Evolutionary conservation across 2,329 filamentous ascomycete genomes (phyloP).

Genomic region (Ophiostoma sp.): DNA sequence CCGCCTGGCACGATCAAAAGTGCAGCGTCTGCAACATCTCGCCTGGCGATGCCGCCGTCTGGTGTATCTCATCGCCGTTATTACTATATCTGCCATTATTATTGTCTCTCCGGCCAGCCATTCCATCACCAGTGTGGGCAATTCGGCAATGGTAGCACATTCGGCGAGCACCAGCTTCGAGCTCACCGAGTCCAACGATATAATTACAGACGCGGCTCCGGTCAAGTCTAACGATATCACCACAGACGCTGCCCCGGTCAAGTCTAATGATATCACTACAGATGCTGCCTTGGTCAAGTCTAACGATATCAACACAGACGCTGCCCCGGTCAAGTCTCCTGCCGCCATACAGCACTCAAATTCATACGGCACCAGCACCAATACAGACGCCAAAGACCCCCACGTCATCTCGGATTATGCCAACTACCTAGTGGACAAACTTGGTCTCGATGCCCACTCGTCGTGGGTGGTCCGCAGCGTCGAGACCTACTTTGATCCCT

Average conservation of each 20-base stretch:
- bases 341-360: neutral
- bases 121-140: too few species aligned
- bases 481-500: slow-evolving; percentile 5
- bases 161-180: too few species aligned
- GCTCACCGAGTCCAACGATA: too few species aligned
- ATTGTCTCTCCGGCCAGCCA: too few species aligned
- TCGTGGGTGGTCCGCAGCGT: slow-evolving; percentile 23
- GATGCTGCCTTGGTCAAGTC: neutral
- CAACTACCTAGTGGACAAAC: slow-evolving; percentile 28
- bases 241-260: too few species aligned
- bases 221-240: too few species aligned
- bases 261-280: too few species aligned
- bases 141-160: too few species aligned
- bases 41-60: neutral
- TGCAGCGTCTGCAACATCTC: neutral
- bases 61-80: neutral
- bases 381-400: neutral
- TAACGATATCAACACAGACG: neutral
- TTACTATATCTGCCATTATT: neutral
- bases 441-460: slow-evolving; percentile 29
- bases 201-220: too few species aligned
- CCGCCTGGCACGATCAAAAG: neutral
- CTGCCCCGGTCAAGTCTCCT: neutral
- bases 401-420: slow-evolving; percentile 26
- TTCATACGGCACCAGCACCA: neutral